Conservation (phyloP, 305 asterid genomes). For the Fraxinus floribunda region DNA sequence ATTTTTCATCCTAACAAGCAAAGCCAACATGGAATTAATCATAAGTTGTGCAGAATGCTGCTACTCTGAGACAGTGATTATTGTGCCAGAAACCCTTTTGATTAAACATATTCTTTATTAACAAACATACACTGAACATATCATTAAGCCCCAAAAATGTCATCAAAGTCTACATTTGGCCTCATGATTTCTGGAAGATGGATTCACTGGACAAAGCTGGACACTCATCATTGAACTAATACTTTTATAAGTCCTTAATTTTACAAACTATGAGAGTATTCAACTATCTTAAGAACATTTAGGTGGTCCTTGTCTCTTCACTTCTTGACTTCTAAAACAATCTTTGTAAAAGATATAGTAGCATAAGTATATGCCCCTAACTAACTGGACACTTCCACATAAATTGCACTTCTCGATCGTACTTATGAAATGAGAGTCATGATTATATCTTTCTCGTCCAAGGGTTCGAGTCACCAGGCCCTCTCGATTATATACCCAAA, state of each 20-base stretch:
- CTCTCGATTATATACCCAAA: neutral
- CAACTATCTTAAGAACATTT: conserved; percentile 30
- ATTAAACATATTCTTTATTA: conserved; percentile 14
- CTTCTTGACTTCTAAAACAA: neutral
- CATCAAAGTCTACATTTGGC: neutral
- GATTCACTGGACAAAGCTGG: conserved; percentile 27
- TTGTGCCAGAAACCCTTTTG: neutral
- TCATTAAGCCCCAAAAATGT: conserved; percentile 18
- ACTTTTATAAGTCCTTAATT: conserved; percentile 27
- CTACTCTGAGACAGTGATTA: neutral
- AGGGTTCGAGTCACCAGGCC: neutral
- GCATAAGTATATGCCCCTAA: neutral
- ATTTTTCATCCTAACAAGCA: neutral
- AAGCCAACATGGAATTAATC: neutral
- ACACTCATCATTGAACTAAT: conserved; percentile 29
- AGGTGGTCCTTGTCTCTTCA: conserved; percentile 8
- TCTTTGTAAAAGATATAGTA: neutral
- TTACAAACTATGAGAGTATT: conserved; percentile 17
- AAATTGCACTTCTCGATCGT: neutral
- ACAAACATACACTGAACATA: conserved; percentile 3
- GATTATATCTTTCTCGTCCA: neutral
- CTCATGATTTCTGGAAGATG: conserved; percentile 26
- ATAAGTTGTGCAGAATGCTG: neutral
- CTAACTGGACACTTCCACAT: neutral
- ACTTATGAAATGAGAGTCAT: conserved; percentile 12